Evolutionary conservation across 192 early-diverging fungal genomes (phyloP), one percentile per base, ranked within the genome.

Genomic region (Backusella liffmaniae): DNA sequence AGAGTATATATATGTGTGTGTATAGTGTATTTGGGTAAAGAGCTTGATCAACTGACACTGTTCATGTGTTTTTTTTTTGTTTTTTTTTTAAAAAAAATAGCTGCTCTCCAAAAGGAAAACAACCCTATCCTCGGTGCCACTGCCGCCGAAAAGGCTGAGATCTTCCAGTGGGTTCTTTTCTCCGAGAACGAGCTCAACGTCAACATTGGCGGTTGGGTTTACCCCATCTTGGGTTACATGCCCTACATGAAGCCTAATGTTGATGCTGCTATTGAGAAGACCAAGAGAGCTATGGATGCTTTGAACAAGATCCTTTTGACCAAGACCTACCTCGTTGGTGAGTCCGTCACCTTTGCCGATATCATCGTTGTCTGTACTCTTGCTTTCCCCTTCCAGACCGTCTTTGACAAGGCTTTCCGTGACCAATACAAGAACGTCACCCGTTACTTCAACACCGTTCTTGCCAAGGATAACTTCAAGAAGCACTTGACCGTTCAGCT

Each of bases 271-370:
- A 91, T 90, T 75, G 88, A 93, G 83, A 85, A 90, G 53, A 21
- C 88, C 76, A 84, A 87, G 85, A 83, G 86, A 53, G 84, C 91
- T 70, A 82, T 97, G 44, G 79, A 71, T 71, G 89, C 85, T 30
- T 86, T 98, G 39, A 91, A 98, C 90, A 88, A 90, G 49, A 85
- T 95, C 79, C 88, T 98, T 26, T 74, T 92, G 68, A 86, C 85
- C 89, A 89, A 91, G 85, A 98, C 97, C 80, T 98, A 90, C 92
- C 87, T 98, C 75, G 96, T 98, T 72, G 97, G 95, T 74, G 97
- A 98, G 87, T 87, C 86, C 77, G 83, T 98, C 79, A 97, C 97
- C 77, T 82, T 96, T 35, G 97, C 97, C 71, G 97, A 98, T 84
- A 91, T 98, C 78, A 76, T 87, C 69, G 78, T 96, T 51, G 90